Base-by-base conservation (phyloP, 1,284 basidiomycete genomes). In the Naganishia sp. region DNA sequence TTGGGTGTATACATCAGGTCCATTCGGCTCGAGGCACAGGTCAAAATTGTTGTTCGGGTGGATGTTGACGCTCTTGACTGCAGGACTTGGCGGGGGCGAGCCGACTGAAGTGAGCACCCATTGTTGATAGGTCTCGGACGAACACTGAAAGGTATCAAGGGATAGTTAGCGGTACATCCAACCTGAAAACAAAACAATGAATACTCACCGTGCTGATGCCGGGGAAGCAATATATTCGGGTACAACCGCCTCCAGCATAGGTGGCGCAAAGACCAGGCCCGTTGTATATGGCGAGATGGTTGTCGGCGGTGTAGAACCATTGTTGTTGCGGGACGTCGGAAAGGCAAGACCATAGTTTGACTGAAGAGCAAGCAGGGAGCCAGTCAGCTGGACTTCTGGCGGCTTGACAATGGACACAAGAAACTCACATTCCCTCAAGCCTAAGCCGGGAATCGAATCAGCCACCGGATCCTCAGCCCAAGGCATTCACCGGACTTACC, bases 231-330 rank as follows among this genome's bases (percentile, higher is more conserved):
- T 72, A 74, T 1, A 72, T 73, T 1, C 68, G 70, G 1, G 69
- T 45, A 49, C 67, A 68, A 1, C 57, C 63, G 16, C 42, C 61
- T 16, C 55, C 64, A 18, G 66, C 39, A 42, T 55, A 46, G 25
- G 61, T 65, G 3, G 55, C 54, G 31, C 68, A 69, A 5, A 23
- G n/a, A 3, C 23, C 46, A 6, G 53, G 53, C 5, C 63, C 60
- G 6, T 67, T 73, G 42, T 70, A 75, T 45, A 76, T 71, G 52
- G 75, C 74, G 52, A 77, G 74, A 36, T 73, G 72, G 50, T 72
- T 64, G 67, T 75, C 75, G 25, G 52, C 45, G 33, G 66, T 63
- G 53, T 57, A 64, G 55, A 50, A 64, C 60, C 60, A 63, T 31
- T 59, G 63, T 33, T 68, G 63, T 44, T 68, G 63, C n/a, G 43